Conservation (phyloP, 352 stramenopile species). For the Phytophthora tentaculata region DNA sequence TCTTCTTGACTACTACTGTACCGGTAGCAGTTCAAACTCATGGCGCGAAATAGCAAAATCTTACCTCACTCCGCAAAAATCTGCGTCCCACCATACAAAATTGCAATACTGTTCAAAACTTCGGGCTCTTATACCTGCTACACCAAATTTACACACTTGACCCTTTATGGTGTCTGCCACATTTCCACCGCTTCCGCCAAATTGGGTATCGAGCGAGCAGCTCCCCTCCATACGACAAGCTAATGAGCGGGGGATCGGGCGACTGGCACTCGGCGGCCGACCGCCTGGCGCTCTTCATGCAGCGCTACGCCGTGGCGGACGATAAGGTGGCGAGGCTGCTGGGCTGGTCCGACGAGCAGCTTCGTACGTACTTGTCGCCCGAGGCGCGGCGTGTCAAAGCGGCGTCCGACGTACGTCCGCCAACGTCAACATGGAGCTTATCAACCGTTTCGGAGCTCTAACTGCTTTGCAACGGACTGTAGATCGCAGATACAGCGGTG, state of each 20-base stretch:
- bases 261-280: slow-evolving; percentile 51
- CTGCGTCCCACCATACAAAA: slow-evolving; percentile 11
- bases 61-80: slow-evolving; percentile 15
- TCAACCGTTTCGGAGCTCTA: slow-evolving; percentile 1
- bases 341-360: slow-evolving; percentile 55
- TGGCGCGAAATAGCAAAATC: no score
- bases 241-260: slow-evolving; percentile 39
- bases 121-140: no score
- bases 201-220: slow-evolving; percentile 10
- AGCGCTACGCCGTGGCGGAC: slow-evolving; percentile 52
- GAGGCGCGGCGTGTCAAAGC: slow-evolving; percentile 47
- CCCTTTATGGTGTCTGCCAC: slow-evolving; percentile 22
- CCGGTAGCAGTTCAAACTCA: no score
- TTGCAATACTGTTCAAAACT: no score
- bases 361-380: slow-evolving; percentile 60
- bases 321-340: slow-evolving; percentile 60
- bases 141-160: slow-evolving; percentile 16
- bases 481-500: slow-evolving; percentile 64
- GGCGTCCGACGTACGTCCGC: slow-evolving; percentile 38
- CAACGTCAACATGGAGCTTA: slow-evolving; percentile 1
- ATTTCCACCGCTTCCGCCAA: slow-evolving; percentile 31
- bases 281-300: slow-evolving; percentile 67
- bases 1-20: neutral
- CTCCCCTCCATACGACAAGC: slow-evolving; percentile 29
- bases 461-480: slow-evolving; percentile 13